Percentiles rank a stretch among this genome's conserved stretches.
Conservation (phyloP, 345 rosid species). For the Odontarrhena argentea region DNA sequence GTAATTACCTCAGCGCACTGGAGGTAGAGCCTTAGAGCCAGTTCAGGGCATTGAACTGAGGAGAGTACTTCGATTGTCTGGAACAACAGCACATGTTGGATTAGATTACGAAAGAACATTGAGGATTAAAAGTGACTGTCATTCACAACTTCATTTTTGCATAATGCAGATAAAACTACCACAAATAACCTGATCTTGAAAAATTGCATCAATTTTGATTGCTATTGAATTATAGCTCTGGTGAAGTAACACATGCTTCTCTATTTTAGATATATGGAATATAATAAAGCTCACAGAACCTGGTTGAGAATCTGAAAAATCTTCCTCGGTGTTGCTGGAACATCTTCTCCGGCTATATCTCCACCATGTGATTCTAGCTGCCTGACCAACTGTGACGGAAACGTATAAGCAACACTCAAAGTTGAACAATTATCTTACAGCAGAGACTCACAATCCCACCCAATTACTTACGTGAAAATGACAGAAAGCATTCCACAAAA, state of each 20-base stretch:
- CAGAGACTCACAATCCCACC: slow-evolving; percentile 4
- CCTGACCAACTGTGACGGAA: slow-evolving; percentile 70
- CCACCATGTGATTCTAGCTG: slow-evolving; percentile 67
- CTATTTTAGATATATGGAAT: slow-evolving; percentile 2
- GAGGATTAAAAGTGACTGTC: not conserved
- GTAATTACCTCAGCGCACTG: slow-evolving; percentile 85
- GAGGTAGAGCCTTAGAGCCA: slow-evolving; percentile 76
- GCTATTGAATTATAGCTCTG: slow-evolving; percentile 1
- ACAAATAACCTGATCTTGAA: not conserved
- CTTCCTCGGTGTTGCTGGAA: slow-evolving; percentile 63
- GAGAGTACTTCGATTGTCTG: slow-evolving; percentile 78
- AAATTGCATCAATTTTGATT: not conserved
- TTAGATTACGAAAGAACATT: not conserved
- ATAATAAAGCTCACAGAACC: slow-evolving; percentile 45
- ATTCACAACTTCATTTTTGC: slow-evolving; percentile 1
- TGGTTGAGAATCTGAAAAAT: slow-evolving; percentile 77
- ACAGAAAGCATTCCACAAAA: slow-evolving; percentile 7
- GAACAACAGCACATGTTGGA: slow-evolving; percentile 22
- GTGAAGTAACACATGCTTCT: slow-evolving; percentile 22
- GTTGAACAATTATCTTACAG: slow-evolving; percentile 6
- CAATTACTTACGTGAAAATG: not conserved
- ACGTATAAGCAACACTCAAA: slow-evolving; percentile 21
- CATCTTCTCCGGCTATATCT: slow-evolving; percentile 64
- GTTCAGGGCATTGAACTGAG: slow-evolving; percentile 73
- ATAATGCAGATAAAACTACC: not conserved